phyloP scores from a whole-genome alignment of 2,329 filamentous ascomycete species.

The Paramyrothecium sp. region DNA sequence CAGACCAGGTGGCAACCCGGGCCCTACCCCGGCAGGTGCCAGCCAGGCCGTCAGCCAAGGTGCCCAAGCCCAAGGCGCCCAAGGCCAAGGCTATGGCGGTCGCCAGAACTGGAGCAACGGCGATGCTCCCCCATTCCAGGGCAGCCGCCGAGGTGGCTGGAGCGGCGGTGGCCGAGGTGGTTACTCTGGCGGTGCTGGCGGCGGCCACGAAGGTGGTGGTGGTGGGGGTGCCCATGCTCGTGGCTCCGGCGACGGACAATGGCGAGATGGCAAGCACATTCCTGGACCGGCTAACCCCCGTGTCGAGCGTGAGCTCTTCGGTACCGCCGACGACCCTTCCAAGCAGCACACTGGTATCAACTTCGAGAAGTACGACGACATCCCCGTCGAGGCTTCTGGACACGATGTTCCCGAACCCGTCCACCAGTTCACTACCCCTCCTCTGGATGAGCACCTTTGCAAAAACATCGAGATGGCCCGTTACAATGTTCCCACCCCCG shows the following conservation, averaged over 20 bases:
- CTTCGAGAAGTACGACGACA: constrained; percentile 99
- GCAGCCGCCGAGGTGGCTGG: constrained; percentile 31
- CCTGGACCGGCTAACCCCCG: constrained; percentile 85
- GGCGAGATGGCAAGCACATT: constrained; percentile 96
- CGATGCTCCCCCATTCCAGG: constrained; percentile 21
- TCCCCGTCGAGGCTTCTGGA: constrained; percentile 95
- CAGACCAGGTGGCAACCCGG: too few relatives aligned
- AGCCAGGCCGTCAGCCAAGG: not conserved
- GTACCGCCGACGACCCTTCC: constrained; percentile 82
- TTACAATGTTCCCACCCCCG: constrained; percentile 94
- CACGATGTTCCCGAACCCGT: constrained; percentile 91
- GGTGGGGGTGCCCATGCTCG: constrained; percentile 87
- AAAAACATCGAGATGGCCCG: constrained; percentile 90
- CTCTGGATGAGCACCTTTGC: constrained; percentile 90
- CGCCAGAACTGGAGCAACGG: constrained; percentile 33
- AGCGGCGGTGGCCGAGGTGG: constrained; percentile 33
- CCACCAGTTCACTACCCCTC: constrained; percentile 86
- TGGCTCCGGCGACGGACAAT: constrained; percentile 92
- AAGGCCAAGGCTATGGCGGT: constrained; percentile 21
- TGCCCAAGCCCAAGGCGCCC: not conserved
- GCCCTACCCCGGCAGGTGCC: too few relatives aligned
- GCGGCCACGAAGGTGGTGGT: constrained; percentile 63
- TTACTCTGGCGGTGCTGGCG: constrained; percentile 47
- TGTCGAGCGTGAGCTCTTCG: constrained; percentile 93
- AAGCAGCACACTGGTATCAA: constrained; percentile 99